Conservation (phyloP, 805 yeast genomes). For the Gaillardinia entomophila region DNA sequence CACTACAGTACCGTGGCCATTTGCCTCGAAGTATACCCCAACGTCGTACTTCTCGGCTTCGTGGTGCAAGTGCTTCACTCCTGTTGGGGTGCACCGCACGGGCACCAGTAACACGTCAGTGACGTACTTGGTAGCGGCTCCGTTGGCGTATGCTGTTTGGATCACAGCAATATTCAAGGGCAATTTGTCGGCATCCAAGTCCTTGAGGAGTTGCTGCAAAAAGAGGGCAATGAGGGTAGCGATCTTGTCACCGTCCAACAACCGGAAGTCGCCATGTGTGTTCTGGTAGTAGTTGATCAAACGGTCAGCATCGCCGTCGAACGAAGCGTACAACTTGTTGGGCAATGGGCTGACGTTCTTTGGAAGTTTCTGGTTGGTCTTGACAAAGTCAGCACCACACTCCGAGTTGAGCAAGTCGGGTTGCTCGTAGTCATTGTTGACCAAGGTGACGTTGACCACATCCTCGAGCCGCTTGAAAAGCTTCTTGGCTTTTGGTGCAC, state of each 20-base stretch:
- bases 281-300: conserved; percentile 71
- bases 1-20: conserved; percentile 97
- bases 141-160: conserved; percentile 98
- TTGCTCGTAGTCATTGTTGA: conserved; percentile 48
- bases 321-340: conserved; percentile 63
- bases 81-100: conserved; percentile 87
- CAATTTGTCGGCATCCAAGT: conserved; percentile 42
- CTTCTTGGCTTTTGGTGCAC: conserved; percentile 64
- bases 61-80: conserved; percentile 94
- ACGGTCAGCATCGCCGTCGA: conserved; percentile 97
- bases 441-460: conserved; percentile 34
- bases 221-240: conserved; percentile 76
- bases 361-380: conserved; percentile 81
- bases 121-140: conserved; percentile 75
- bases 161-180: conserved; percentile 66
- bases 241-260: conserved; percentile 91
- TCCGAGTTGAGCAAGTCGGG: conserved; percentile 63
- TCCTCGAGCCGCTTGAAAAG: conserved; percentile 39
- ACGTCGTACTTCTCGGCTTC: conserved; percentile 80
- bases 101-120: conserved; percentile 60
- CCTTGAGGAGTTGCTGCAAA: conserved; percentile 46
- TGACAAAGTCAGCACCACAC: conserved; percentile 96
- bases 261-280: conserved; percentile 34
- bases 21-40: conserved; percentile 96
- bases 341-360: conserved; percentile 44